Base-by-base conservation (phyloP, 805 yeast species). In the Metschnikowia continentalis region DNA sequence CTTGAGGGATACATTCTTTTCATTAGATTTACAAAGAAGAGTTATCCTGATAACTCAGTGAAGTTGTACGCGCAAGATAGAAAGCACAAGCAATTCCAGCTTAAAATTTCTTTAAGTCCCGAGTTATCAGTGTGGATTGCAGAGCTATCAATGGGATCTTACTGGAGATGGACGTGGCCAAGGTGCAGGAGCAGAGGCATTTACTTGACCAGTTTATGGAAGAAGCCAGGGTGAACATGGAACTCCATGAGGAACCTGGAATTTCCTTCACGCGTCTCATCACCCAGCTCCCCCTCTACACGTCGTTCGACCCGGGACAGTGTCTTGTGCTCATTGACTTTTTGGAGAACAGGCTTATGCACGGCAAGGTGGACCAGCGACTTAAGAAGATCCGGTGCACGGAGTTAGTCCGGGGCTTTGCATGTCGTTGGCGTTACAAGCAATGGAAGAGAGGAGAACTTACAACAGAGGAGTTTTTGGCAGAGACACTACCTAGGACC, bases 291-390 rank as follows among this genome's bases (percentile, higher is more conserved):
- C 96, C 96, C 0, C 73, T 88, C 43, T 90, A 89, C 67, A 80
- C 86, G 2, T 75, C 84, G 42, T 88, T 90, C 70, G 86, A 88
- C 56, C 84, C 88, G 19, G 82, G 86, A 45, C 84, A 83, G 55
- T 88, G 96, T 65, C 72, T 89, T 55, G 84, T 84, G 45, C 74
- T 87, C 62, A 83, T 82, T 55, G 90, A 86, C 55, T 86, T 80
- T 62, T 75, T 87, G 56, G 86, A 83, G 49, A 70, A 88, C 53
- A 70, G 85, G 41, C 77, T 84, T 50, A 68, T 82, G 19, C 62
- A 80, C 40, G 82, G 81, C 57, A 81, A 78, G 54, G 78, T 86
- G 35, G 80, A 80, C 42, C 78, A 76, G 52, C 64, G 74, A 26
- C 52, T 78, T 32, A 62, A 73, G 50, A 72, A 69, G 33, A 68